These are phyloP conservation scores for Solanum tarijense DNA, from an alignment of 257 asterid species.

Conservation along the genomic window DNA sequence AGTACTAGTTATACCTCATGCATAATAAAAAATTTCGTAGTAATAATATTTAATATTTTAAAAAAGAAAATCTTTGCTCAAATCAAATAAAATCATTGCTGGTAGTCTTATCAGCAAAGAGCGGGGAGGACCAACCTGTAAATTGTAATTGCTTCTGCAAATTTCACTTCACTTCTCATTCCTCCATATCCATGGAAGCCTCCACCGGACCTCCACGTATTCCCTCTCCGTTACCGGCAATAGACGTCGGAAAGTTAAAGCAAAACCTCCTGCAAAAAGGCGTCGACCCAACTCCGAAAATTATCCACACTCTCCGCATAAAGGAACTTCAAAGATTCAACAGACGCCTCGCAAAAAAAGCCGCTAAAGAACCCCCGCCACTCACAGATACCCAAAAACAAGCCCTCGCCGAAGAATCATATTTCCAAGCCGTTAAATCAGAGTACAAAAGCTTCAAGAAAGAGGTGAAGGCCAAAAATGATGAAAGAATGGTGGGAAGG, in stretches of 20 bases:
- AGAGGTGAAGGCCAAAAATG: slow-evolving; percentile 10
- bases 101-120: background rate
- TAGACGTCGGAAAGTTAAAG: slow-evolving; percentile 42
- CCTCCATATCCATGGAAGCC: slow-evolving; percentile 42
- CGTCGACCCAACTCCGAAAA: slow-evolving; percentile 70
- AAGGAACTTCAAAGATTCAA: slow-evolving; percentile 69
- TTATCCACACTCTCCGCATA: slow-evolving; percentile 76
- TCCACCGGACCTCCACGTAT: background rate
- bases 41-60: no score
- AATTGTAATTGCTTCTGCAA: background rate
- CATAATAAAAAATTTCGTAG: no score
- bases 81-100: background rate
- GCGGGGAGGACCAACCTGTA: background rate
- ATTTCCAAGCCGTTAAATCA: slow-evolving; percentile 48
- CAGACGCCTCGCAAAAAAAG: slow-evolving; percentile 62
- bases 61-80: background rate
- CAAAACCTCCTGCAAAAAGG: slow-evolving; percentile 43
- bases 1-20: no score
- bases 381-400: slow-evolving; percentile 40
- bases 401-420: slow-evolving; percentile 38
- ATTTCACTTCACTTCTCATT: background rate
- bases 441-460: slow-evolving; percentile 58
- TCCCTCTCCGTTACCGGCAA: slow-evolving; percentile 32
- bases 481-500: slow-evolving; percentile 48
- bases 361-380: slow-evolving; percentile 41